A percentile compares a stretch with the other conserved stretches of the same genome.
Evolutionary conservation across 2,329 filamentous ascomycete species (phyloP).

Genomic region (Ilyonectria robusta): DNA sequence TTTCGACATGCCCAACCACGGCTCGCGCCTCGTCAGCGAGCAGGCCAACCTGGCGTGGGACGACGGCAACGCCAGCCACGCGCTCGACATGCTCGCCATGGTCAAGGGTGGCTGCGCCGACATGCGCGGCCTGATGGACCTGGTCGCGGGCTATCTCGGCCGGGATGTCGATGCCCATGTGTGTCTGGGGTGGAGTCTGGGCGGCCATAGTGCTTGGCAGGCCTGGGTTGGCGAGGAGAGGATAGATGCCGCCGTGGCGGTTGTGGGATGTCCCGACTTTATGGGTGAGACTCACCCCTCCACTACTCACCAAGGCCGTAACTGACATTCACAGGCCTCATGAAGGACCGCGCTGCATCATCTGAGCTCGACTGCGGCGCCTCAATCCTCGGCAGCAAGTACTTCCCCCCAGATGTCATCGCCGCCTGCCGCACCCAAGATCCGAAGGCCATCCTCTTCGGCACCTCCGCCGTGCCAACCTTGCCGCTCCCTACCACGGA

Average conservation of each 20-base stretch:
- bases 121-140: slow-evolving; percentile 80
- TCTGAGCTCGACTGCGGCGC: slow-evolving; percentile 70
- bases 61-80: slow-evolving; percentile 83
- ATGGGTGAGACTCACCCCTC: slow-evolving; percentile 63
- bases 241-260: slow-evolving; percentile 81
- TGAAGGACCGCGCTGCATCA: slow-evolving; percentile 82
- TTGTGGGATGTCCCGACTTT: slow-evolving; percentile 94
- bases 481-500: slow-evolving; percentile 53
- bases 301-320: not conserved
- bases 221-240: slow-evolving; percentile 83
- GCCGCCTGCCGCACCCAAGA: slow-evolving; percentile 76
- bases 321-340: slow-evolving; percentile 63
- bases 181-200: slow-evolving; percentile 86
- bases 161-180: slow-evolving; percentile 74
- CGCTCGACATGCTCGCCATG: slow-evolving; percentile 90
- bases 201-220: slow-evolving; percentile 92
- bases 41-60: slow-evolving; percentile 84
- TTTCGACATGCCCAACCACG: slow-evolving; percentile 96
- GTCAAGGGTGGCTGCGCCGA: slow-evolving; percentile 83
- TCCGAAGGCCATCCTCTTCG: slow-evolving; percentile 81
- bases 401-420: slow-evolving; percentile 82
- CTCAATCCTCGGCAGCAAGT: slow-evolving; percentile 80
- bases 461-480: slow-evolving; percentile 57
- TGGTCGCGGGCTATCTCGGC: slow-evolving; percentile 79
- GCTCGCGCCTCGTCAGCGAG: slow-evolving; percentile 76